Base-by-base conservation (phyloP, 768 basidiomycete species). In the Guyanaporus albipodus region DNA sequence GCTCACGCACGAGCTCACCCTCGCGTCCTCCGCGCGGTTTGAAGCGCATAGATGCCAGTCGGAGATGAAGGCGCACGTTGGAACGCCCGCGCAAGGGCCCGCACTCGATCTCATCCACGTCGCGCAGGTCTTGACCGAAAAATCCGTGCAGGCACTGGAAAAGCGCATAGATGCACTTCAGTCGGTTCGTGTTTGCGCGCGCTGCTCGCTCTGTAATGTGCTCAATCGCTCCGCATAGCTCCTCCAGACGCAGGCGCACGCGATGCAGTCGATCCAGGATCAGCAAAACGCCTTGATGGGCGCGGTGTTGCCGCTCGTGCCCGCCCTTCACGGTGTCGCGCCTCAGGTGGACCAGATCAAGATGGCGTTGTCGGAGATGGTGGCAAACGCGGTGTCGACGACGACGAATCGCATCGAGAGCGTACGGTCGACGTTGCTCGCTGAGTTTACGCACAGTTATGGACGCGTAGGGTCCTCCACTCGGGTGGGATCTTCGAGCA, bases 1-100 rank as follows among this genome's bases (percentile, higher is more conserved):
- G n/a, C n/a, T n/a, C n/a, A n/a, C n/a, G n/a, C n/a, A n/a, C n/a
- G n/a, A n/a, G n/a, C n/a, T n/a, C n/a, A n/a, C n/a, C n/a, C n/a
- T n/a, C n/a, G n/a, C n/a, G n/a, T n/a, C n/a, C n/a, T n/a, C n/a
- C n/a, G n/a, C n/a, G n/a, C n/a, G n/a, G n/a, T n/a, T n/a, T n/a
- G 31, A 52, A 87, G 85, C 80, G 8, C 83, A 82, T 54, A 72
- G 82, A 54, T 77, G 75, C 50, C 85, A 87, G 59, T 71, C 68
- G 3, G 77, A 80, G 53, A 62, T 87, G 23, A 80, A 81, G 54
- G 76, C 74, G 27, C 67, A 77, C 34, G 52, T 87, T 7, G 83
- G 84, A 8, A 60, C 57, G 7, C 84, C 83, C 1, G 75, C 77
- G 0, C 85, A 87, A 62, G 58, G 59, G 3, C 33, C 60, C 6